phyloP scores from a whole-genome alignment of 441 rosid genomes.

The Pelargonium australe region DNA sequence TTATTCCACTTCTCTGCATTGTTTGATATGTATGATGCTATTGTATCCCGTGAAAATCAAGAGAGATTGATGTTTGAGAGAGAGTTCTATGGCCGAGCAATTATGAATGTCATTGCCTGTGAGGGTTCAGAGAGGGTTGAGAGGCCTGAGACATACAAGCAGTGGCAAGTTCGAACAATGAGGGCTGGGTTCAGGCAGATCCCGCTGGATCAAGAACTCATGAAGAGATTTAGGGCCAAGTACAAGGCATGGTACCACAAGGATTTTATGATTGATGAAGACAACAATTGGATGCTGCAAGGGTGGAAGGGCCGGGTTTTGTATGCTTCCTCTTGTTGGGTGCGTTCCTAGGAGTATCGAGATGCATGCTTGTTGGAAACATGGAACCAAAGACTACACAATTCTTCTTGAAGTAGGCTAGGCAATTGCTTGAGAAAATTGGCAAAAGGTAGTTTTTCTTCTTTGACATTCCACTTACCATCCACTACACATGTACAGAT shows the following conservation, averaged over 20 bases:
- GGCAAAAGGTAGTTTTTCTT: too few species aligned
- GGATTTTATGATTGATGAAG: constrained; percentile 2
- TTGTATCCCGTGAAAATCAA: not conserved
- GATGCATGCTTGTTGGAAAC: not conserved
- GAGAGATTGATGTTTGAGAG: constrained; percentile 15
- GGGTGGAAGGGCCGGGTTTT: constrained; percentile 5
- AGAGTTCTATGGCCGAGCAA: constrained; percentile 15
- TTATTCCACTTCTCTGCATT: constrained; percentile 19
- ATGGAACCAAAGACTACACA: too few species aligned
- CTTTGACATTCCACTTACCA: too few species aligned
- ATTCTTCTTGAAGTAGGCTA: too few species aligned
- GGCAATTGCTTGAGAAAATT: too few species aligned
- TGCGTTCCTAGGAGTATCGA: not conserved
- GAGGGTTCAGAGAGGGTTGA: constrained; percentile 15
- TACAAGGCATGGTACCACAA: constrained; percentile 4
- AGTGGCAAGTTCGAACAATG: constrained; percentile 18
- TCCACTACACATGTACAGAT: too few species aligned
- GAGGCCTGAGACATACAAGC: constrained; percentile 15
- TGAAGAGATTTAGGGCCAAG: constrained; percentile 4
- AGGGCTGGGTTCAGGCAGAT: constrained; percentile 23
- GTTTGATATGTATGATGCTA: constrained; percentile 18
- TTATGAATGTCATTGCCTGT: constrained; percentile 18
- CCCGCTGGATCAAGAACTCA: constrained; percentile 1
- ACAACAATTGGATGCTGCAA: not conserved
- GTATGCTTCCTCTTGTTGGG: constrained; percentile 6